Base-by-base conservation (phyloP, 176 grass and related monocot species). In the Oryza longistaminata region DNA sequence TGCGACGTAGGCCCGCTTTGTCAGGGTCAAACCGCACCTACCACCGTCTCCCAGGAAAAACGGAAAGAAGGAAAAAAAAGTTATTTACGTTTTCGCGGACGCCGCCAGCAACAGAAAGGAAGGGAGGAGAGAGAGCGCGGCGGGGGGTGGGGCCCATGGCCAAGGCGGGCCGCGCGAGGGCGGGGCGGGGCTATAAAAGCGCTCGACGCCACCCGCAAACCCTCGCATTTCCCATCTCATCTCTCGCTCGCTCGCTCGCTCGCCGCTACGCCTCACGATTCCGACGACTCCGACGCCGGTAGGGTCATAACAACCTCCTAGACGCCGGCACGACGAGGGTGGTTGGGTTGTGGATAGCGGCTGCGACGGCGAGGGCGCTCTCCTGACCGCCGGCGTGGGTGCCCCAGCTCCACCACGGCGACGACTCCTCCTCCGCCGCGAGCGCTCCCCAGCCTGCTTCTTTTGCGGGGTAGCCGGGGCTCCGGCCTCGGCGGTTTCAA, bases 391-490 rank as follows among this genome's bases (percentile, higher is more conserved):
- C 88, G 92, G 87, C 88, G 95, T 97, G 95, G 95, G 87, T 67
- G 87, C 88, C 86, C 83, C 67, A 61, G 75, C 81, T 89, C 82
- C 77, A 68, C 83, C 86, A 17, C 79, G 90, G 90, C 87, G 95
- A 81, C 75, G 88, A 88, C 35, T 76, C 48, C 81, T 78, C 60
- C 81, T 42, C 81, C 90, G 78, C 85, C 90, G 86, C 82, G 68
- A 60, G 90, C 81, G 33, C 60, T 7, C 52, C 78, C 70, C 65
- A 79, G 43, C 75, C 93, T 95, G 96, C 93, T 85, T 82, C 93
- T 42, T 92, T 95, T 98, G 93, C 79, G 93, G 96, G 96, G 96
- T 95, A 93, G 96, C 96, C 96, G 93, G 93, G 96, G 96, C 96
- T 93, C 92, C 96, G 93, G 96, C 96, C 96, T 98, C 93, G 93